A percentile compares a stretch with the other conserved stretches of the same genome.
Conservation (phyloP, 2,329 filamentous ascomycete genomes). For the Claviceps lovelessii region DNA sequence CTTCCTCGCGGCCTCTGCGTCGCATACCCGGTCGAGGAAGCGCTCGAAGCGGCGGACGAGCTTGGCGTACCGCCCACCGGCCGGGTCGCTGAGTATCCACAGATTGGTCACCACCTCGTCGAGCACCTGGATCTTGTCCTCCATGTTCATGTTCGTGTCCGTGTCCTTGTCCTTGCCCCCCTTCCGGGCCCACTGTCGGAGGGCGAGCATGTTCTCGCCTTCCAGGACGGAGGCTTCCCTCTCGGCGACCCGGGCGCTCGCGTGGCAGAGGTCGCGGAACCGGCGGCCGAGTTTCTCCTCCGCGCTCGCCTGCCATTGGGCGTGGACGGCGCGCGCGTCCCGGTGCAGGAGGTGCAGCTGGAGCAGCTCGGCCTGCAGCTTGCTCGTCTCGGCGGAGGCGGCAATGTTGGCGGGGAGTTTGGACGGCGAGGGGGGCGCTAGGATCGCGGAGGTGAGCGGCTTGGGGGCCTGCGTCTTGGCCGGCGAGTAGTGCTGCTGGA, state of each 20-base stretch:
- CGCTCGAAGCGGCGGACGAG: conserved; percentile 43
- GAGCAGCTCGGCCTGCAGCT: conserved; percentile 49
- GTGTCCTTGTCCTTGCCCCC: conserved; percentile 8
- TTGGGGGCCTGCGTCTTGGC: conserved; percentile 47
- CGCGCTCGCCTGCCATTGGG: conserved; percentile 44
- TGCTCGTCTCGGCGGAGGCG: conserved; percentile 41
- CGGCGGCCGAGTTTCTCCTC: conserved; percentile 29
- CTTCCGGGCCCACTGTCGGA: conserved; percentile 34
- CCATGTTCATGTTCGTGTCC: conserved; percentile 20
- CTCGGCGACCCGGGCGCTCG: conserved; percentile 20
- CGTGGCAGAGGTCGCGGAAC: conserved; percentile 26
- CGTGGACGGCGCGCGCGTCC: conserved; percentile 28
- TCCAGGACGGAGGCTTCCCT: conserved; percentile 32
- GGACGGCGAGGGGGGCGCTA: conserved; percentile 46
- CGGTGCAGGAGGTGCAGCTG: conserved; percentile 51
- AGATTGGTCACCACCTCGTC: conserved; percentile 42
- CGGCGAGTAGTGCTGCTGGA: conserved; percentile 55
- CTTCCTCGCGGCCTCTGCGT: conserved; percentile 30
- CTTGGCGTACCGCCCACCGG: conserved; percentile 42
- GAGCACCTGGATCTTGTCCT: conserved; percentile 43
- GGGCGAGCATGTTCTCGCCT: conserved; percentile 34
- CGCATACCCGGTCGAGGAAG: conserved; percentile 37
- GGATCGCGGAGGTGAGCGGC: conserved; percentile 41
- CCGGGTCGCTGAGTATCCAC: conserved; percentile 41
- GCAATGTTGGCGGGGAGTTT: conserved; percentile 47